phyloP scores from a whole-genome alignment of 108 stramenopile genomes.

The Fistulifera pelliculosa region DNA sequence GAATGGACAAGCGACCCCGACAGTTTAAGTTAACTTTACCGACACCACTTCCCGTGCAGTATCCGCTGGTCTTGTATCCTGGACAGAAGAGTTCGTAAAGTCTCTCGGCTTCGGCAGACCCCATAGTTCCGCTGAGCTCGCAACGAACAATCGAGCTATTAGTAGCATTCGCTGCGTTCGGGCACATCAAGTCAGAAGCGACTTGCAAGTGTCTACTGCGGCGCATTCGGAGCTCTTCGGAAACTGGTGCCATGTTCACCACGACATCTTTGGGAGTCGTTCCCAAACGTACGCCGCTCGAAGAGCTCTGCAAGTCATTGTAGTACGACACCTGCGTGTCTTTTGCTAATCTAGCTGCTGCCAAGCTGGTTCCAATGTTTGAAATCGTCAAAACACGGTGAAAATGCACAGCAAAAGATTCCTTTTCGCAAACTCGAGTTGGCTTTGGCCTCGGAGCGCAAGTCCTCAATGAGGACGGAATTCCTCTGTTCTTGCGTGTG shows the following conservation, averaged over 20 bases:
- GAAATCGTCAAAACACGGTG: constrained; percentile 29
- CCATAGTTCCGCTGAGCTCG: too few species aligned
- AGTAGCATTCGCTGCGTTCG: too few species aligned
- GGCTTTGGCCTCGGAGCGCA: constrained; percentile 19
- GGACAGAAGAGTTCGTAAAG: too few species aligned
- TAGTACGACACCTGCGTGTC: constrained; percentile 18
- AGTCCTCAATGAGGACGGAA: constrained; percentile 13
- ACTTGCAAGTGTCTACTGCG: too few species aligned
- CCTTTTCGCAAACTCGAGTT: constrained; percentile 22
- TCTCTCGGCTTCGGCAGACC: too few species aligned
- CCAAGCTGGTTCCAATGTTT: constrained; percentile 44
- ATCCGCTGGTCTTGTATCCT: too few species aligned
- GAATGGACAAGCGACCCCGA: too few species aligned
- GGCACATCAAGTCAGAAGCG: too few species aligned
- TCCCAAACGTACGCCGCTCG: constrained; percentile 9
- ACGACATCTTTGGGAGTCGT: constrained; percentile 13
- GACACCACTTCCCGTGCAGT: too few species aligned
- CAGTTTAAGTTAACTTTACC: too few species aligned
- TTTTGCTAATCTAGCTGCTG: constrained; percentile 43
- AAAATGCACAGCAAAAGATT: constrained; percentile 18
- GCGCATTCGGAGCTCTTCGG: background rate
- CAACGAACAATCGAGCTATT: too few species aligned
- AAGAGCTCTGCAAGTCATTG: constrained; percentile 11
- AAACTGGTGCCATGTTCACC: constrained; percentile 1
- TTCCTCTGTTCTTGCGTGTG: constrained; percentile 10